Base-by-base conservation (phyloP, 73 alveolate species). In the Breviolum minutum region DNA sequence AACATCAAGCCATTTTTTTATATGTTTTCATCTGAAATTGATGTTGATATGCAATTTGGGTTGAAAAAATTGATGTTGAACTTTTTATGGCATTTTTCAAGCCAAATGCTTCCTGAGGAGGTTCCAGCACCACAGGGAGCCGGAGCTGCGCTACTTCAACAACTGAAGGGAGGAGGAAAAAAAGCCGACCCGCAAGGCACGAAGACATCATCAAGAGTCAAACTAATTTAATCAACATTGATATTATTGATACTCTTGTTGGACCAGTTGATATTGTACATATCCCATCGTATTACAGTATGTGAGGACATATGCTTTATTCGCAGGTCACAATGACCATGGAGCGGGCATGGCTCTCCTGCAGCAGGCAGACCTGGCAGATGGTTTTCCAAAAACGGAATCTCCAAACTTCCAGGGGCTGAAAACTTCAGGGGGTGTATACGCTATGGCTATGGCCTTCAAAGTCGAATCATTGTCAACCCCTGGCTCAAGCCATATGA, bases 291-390 rank as follows among this genome's bases (percentile, higher is more conserved):
- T n/a, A n/a, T n/a, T n/a, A n/a, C n/a, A n/a, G n/a, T n/a, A n/a
- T n/a, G n/a, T n/a, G n/a, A n/a, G n/a, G n/a, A n/a, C n/a, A n/a
- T n/a, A n/a, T n/a, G n/a, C n/a, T n/a, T n/a, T n/a, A n/a, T n/a
- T n/a, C n/a, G n/a, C n/a, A n/a, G 69, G 29, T 9, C 87, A 63
- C 64, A 48, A 76, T 24, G 97, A 91, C 30, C 70, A 70, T 32
- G 97, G 97, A 3, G 97, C 97, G 16, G 97, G 97, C 26, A 70
- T 91, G 88, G 97, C 97, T 0, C 48, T 91, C 26, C 77, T 91
- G 62, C 89, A 70, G n/a, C 97, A 91, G 69, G 97, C 54, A 40
- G n/a, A n/a, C n/a, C n/a, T n/a, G n/a, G n/a, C n/a, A n/a, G n/a
- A n/a, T n/a, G n/a, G n/a, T n/a, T n/a, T n/a, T n/a, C 54, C 48